Base-by-base conservation (phyloP, 768 basidiomycete species). In the Pisolithus sp. region DNA sequence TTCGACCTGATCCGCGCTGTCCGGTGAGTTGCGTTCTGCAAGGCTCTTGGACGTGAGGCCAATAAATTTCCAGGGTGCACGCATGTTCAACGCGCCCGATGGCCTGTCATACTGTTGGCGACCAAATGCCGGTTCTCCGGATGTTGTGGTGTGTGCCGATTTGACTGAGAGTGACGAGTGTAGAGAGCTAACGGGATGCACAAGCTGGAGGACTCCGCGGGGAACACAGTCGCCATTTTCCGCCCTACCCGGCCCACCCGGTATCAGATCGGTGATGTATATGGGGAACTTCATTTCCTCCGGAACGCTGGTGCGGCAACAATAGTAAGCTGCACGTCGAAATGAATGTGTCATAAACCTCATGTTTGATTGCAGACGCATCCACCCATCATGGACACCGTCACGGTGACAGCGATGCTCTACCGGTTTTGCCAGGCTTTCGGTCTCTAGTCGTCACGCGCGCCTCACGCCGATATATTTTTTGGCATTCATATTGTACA, bases 311-410 rank as follows among this genome's bases (percentile, higher is more conserved):
- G 90, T 44, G 79, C 82, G 60, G 88, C 89, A 44, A 88, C 88
- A 52, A 86, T 92, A 71, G 89, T 90, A 72, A 70, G 57, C 52
- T 39, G 26, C 48, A 46, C 36, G 62, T 62, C 58, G 44, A 52
- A 48, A 40, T 54, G 50, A 53, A 57, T 48, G 47, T 49, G 54
- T 58, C 63, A 56, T 44, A 8, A 42, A 52, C 28, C 59, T 69
- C 50, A 68, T 59, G 53, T 58, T 55, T 56, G 56, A 48, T 46
- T 53, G 48, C 63, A 89, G 88, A 86, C 82, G 76, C 89, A 89
- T 64, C 89, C 88, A 48, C 89, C 89, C 58, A 83, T 92, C 68
- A 92, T 92, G 89, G 88, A 92, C 74, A 82, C 80, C 42, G 88
- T 92, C 54, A 85, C 85, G 24, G 82, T 92, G 58, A 89, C 89